Conservation (phyloP, 352 stramenopile species). For the Pythium monospermum region DNA sequence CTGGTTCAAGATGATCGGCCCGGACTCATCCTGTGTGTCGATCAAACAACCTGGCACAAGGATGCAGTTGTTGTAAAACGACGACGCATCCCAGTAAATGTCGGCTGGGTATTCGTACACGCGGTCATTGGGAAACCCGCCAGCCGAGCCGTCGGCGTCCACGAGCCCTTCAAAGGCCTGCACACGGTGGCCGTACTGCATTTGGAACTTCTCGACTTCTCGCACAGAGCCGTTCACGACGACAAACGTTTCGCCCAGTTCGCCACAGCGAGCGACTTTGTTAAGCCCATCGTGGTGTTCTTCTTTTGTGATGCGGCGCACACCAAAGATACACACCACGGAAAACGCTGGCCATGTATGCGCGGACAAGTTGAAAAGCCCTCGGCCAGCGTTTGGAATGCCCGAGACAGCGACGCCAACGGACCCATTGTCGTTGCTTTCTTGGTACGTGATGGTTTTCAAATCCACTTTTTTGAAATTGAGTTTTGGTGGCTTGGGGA, state of each 20-base stretch:
- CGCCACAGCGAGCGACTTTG: slow-evolving; percentile 79
- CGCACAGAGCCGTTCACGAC: slow-evolving; percentile 82
- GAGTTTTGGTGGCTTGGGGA: slow-evolving; percentile 79
- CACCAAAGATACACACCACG: slow-evolving; percentile 85
- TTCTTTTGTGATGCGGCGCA: slow-evolving; percentile 81
- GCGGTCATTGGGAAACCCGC: slow-evolving; percentile 82
- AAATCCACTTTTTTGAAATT: slow-evolving; percentile 83
- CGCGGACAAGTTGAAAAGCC: slow-evolving; percentile 77
- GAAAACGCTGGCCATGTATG: slow-evolving; percentile 84
- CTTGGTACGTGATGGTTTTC: slow-evolving; percentile 77
- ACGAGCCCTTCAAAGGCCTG: slow-evolving; percentile 78
- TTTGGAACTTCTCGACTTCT: slow-evolving; percentile 86
- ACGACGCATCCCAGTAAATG: slow-evolving; percentile 83
- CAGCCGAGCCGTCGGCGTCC: slow-evolving; percentile 77
- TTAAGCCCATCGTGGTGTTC: slow-evolving; percentile 85
- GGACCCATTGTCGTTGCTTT: slow-evolving; percentile 84
- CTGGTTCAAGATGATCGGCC: slow-evolving; percentile 77
- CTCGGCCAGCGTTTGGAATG: slow-evolving; percentile 76
- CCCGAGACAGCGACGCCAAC: slow-evolving; percentile 80
- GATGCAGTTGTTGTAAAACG: slow-evolving; percentile 90
- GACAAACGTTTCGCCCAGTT: slow-evolving; percentile 84
- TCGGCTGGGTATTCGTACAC: slow-evolving; percentile 84
- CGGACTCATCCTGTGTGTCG: slow-evolving; percentile 70
- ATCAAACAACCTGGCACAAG: slow-evolving; percentile 81
- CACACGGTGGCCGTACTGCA: slow-evolving; percentile 81